A percentile compares a stretch with the other conserved stretches of the same genome.
Evolutionary conservation across 2,329 filamentous ascomycete genomes (phyloP).

Genomic region (Claviceps sorghi): DNA sequence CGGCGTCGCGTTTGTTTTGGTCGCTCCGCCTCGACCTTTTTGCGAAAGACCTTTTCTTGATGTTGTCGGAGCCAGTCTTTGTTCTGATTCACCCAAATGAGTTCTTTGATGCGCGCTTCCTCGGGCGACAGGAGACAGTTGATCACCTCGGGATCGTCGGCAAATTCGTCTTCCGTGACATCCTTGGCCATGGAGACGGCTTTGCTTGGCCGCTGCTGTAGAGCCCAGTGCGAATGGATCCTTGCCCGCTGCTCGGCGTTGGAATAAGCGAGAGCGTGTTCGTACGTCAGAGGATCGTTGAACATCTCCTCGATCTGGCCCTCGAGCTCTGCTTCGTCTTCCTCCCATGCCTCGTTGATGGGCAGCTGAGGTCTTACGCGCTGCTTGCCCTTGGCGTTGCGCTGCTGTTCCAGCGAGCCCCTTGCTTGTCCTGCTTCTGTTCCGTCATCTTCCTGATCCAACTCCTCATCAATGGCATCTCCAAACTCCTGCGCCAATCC

Average conservation of each 20-base stretch:
- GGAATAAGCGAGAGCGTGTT: conserved; percentile 43
- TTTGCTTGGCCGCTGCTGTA: conserved; percentile 31
- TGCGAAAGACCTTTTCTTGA: conserved; percentile 67
- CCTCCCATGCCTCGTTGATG: conserved; percentile 48
- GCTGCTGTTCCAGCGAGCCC: conserved; percentile 2
- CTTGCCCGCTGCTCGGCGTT: conserved; percentile 40
- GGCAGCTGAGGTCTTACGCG: conserved; percentile 30
- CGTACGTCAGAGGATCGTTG: conserved; percentile 41
- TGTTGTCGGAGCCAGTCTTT: conserved; percentile 82
- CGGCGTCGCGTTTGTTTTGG: conserved; percentile 44
- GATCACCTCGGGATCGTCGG: conserved; percentile 72
- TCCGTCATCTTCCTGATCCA: conserved; percentile 8
- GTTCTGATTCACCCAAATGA: conserved; percentile 89
- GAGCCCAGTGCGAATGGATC: conserved; percentile 37
- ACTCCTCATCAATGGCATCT: conserved; percentile 22
- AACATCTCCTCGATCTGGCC: conserved; percentile 58
- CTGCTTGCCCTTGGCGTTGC: conserved; percentile 11
- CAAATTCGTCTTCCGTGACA: conserved; percentile 71
- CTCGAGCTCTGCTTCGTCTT: conserved; percentile 51
- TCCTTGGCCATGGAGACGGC: conserved; percentile 45
- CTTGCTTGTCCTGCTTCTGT: neutral
- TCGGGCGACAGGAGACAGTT: conserved; percentile 61
- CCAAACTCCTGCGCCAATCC: conserved; percentile 30
- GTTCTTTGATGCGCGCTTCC: conserved; percentile 72
- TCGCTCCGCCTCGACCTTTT: conserved; percentile 45